These are phyloP conservation scores for Blastobotrys americana DNA, from an alignment of 805 yeast genomes.

Conservation along the genomic window DNA sequence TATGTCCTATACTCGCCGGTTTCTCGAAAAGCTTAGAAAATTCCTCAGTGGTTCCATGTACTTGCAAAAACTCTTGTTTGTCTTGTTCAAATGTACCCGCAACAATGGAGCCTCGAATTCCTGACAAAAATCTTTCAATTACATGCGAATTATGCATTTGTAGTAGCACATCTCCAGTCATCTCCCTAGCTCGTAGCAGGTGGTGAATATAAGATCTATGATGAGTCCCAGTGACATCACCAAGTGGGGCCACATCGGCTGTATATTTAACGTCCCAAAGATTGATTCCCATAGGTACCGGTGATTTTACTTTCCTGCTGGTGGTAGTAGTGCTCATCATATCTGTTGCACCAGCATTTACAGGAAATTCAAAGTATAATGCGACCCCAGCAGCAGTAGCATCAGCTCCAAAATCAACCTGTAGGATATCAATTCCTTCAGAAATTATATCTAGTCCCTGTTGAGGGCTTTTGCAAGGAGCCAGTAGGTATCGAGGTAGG, in stretches of 20 bases:
- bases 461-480: constrained; percentile 29
- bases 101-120: constrained; percentile 27
- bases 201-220: constrained; percentile 38
- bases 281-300: constrained; percentile 24
- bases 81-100: constrained; percentile 27
- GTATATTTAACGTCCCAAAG: constrained; percentile 28
- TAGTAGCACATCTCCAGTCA: constrained; percentile 37
- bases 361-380: constrained; percentile 26
- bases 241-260: constrained; percentile 27
- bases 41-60: constrained; percentile 19
- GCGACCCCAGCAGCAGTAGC: constrained; percentile 36
- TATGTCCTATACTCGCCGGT: background rate
- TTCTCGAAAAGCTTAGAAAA: constrained; percentile 2
- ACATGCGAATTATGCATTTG: constrained; percentile 34
- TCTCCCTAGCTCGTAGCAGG: constrained; percentile 35
- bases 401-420: constrained; percentile 25
- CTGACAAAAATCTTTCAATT: constrained; percentile 26
- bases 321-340: background rate
- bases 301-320: no score
- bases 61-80: constrained; percentile 12
- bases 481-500: constrained; percentile 13
- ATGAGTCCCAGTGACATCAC: constrained; percentile 18
- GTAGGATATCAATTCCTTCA: constrained; percentile 32
- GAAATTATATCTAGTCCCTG: constrained; percentile 26
- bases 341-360: constrained; percentile 10